phyloP scores from a whole-genome alignment of 805 yeast genomes.

The Ogataea pini region DNA sequence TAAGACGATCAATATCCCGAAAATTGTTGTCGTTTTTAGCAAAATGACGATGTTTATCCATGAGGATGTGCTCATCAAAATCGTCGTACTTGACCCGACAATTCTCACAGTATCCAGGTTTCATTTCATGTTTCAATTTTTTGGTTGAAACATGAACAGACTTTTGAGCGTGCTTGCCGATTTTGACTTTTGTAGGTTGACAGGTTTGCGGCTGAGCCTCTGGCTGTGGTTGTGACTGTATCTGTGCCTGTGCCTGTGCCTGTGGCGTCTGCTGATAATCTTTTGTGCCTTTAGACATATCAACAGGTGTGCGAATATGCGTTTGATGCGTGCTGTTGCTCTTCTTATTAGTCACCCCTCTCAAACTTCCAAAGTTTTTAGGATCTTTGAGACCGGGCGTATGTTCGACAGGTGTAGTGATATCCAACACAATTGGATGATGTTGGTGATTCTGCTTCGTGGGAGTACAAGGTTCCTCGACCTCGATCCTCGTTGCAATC shows the following conservation, averaged over 20 bases:
- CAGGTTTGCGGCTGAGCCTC: constrained; percentile 7
- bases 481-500: background rate
- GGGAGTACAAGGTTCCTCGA: constrained; percentile 5
- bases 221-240: constrained; percentile 1
- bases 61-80: constrained; percentile 70
- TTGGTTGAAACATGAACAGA: constrained; percentile 7
- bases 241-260: background rate
- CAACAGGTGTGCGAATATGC: constrained; percentile 3
- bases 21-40: constrained; percentile 75
- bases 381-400: background rate
- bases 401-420: background rate
- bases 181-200: constrained; percentile 4
- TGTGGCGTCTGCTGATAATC: background rate
- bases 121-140: constrained; percentile 28
- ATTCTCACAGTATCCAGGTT: constrained; percentile 89
- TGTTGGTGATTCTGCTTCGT: background rate
- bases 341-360: constrained; percentile 1
- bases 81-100: constrained; percentile 82
- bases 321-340: background rate
- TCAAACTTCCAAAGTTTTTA: background rate
- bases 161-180: background rate
- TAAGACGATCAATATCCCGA: constrained; percentile 71
- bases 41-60: constrained; percentile 73
- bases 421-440: constrained; percentile 1
- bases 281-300: constrained; percentile 1